These are phyloP conservation scores for Talaromyces funiculosus DNA, from an alignment of 2,329 filamentous ascomycete genomes.

Conservation along the genomic window DNA sequence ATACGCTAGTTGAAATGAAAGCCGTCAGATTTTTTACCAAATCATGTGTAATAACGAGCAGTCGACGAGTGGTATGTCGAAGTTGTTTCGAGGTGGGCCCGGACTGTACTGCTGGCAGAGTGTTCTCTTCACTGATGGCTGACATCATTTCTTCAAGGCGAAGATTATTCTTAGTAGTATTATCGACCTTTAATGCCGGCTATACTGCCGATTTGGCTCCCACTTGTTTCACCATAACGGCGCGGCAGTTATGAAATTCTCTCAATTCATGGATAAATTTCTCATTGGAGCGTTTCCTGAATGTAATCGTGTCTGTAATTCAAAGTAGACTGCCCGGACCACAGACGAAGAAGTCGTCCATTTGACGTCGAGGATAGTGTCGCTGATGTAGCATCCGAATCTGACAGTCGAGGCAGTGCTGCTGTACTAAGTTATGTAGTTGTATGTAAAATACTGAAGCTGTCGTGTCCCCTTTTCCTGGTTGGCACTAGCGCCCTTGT, in stretches of 20 bases:
- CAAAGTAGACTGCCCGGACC: background rate
- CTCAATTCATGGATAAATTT: too few relatives aligned
- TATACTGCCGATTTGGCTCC: conserved; percentile 17
- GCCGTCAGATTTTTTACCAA: too few relatives aligned
- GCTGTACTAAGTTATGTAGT: too few relatives aligned
- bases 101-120: background rate
- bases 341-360: background rate
- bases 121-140: background rate
- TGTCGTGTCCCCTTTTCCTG: background rate
- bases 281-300: background rate
- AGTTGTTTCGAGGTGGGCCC: background rate
- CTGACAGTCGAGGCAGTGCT: background rate
- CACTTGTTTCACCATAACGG: conserved; percentile 5
- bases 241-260: background rate
- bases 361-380: too few relatives aligned
- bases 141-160: background rate
- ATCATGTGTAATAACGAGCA: background rate
- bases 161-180: background rate
- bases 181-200: background rate
- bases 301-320: background rate
- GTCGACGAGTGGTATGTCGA: background rate
- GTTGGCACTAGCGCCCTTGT: background rate
- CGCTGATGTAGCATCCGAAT: background rate
- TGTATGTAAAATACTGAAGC: background rate
- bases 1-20: too few relatives aligned